Evolutionary conservation across 2,329 filamentous ascomycete genomes (phyloP).

Genomic region (Pseudogymnoascus sp.): DNA sequence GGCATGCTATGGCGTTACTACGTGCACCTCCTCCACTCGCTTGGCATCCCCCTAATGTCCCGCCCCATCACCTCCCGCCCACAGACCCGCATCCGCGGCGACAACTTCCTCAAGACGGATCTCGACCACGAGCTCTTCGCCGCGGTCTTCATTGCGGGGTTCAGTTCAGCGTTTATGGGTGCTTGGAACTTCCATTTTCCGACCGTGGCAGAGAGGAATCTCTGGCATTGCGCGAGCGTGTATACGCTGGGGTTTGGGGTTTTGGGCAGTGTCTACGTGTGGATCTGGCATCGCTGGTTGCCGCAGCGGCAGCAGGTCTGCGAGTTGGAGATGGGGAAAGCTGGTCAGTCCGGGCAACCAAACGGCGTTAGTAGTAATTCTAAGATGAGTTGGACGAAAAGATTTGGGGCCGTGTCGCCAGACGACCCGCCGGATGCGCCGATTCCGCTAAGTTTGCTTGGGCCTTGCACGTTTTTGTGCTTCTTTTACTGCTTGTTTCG

Average conservation of each 20-base stretch:
- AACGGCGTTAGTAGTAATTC: not conserved
- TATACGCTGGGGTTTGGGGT: not conserved
- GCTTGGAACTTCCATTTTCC: slow-evolving; percentile 15
- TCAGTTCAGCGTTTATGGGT: not conserved
- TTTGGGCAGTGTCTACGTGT: not conserved
- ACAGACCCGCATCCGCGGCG: slow-evolving; percentile 1
- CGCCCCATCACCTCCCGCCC: not conserved
- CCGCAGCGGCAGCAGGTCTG: not conserved
- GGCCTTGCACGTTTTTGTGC: not conserved
- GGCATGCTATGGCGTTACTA: slow-evolving; percentile 17
- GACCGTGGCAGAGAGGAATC: slow-evolving; percentile 8
- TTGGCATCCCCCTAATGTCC: slow-evolving; percentile 10
- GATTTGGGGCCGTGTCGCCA: not conserved
- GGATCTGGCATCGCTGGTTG: not conserved
- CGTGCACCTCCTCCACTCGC: slow-evolving; percentile 17
- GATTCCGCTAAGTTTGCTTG: not conserved
- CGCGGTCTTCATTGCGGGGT: slow-evolving; percentile 4
- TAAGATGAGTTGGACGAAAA: not conserved
- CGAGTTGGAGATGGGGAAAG: not conserved
- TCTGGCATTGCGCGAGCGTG: slow-evolving; percentile 12
- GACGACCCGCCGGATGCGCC: not conserved
- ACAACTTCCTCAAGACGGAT: not conserved
- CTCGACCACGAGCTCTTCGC: not conserved
- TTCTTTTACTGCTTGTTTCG: not conserved
- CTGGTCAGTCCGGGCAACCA: not conserved